Evolutionary conservation across 2,329 filamentous ascomycete species (phyloP).

Genomic region (Xylariaceae sp.): DNA sequence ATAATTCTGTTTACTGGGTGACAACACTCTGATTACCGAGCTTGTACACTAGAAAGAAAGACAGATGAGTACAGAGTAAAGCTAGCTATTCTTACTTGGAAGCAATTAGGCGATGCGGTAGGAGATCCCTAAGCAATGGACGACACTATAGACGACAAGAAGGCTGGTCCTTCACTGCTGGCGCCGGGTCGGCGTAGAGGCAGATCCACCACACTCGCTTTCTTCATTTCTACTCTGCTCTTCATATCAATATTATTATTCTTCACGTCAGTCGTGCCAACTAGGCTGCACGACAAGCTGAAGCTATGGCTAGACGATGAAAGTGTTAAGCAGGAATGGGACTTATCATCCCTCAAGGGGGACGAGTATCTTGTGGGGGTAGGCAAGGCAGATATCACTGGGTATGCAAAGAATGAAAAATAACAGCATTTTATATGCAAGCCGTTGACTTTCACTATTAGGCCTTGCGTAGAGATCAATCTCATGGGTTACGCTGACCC

Average conservation of each 20-base stretch:
- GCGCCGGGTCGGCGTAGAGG: constrained; percentile 2
- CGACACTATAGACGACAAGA: constrained; percentile 15
- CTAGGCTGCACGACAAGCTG: constrained; percentile 8
- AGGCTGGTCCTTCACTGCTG: constrained; percentile 20
- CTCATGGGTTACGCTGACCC: constrained; percentile 91
- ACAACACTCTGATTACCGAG: too few species aligned
- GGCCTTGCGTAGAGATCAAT: constrained; percentile 87
- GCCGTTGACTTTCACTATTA: constrained; percentile 16
- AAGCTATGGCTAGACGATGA: constrained; percentile 6
- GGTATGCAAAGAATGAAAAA: constrained; percentile 28
- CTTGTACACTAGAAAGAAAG: too few species aligned
- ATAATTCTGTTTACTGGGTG: too few species aligned
- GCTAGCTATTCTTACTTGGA: too few species aligned
- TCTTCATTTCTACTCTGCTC: constrained; percentile 3
- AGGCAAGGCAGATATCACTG: constrained; percentile 65
- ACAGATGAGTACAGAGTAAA: too few species aligned
- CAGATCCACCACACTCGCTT: constrained; percentile 1
- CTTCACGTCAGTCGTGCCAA: constrained; percentile 3
- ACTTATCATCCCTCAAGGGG: constrained; percentile 8
- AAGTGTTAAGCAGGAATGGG: constrained; percentile 4
- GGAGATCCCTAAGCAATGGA: constrained; percentile 21
- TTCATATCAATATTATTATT: constrained; percentile 11
- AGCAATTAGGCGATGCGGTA: too few species aligned
- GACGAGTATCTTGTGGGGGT: constrained; percentile 60
- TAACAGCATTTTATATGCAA: background rate